A percentile compares a stretch with the other conserved stretches of the same genome.
These are phyloP conservation scores for Mayamaea pseudoterrestris DNA, from an alignment of 108 stramenopile genomes.

Conservation along the genomic window DNA sequence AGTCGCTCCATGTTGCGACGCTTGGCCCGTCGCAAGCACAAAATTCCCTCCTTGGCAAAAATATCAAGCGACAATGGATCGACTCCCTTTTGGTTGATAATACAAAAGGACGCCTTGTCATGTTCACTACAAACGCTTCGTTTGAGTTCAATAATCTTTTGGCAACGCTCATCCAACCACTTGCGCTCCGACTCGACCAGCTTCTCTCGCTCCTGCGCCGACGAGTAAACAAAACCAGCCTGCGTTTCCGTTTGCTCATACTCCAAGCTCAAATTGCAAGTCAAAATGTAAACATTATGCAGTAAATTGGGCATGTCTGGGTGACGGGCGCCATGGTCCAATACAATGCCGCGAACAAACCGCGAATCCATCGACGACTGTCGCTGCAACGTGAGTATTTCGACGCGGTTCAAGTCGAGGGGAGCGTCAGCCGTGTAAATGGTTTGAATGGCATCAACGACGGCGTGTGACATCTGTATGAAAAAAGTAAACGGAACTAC, in stretches of 20 bases:
- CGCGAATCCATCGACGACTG: slow-evolving; percentile 60
- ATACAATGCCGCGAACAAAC: slow-evolving; percentile 94
- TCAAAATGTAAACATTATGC: slow-evolving; percentile 93
- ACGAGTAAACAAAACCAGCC: slow-evolving; percentile 89
- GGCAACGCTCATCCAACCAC: slow-evolving; percentile 96
- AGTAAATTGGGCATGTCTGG: slow-evolving; percentile 96
- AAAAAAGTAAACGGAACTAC: slow-evolving; percentile 1
- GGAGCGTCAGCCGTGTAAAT: slow-evolving; percentile 40
- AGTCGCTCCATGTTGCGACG: slow-evolving; percentile 98
- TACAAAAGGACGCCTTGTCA: slow-evolving; percentile 89
- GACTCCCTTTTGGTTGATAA: slow-evolving; percentile 99
- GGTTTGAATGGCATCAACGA: slow-evolving; percentile 90
- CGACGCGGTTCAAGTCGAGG: slow-evolving; percentile 95
- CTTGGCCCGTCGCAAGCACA: slow-evolving; percentile 94
- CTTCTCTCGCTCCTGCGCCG: slow-evolving; percentile 95
- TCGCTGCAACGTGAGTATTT: slow-evolving; percentile 95
- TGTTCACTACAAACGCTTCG: slow-evolving; percentile 81
- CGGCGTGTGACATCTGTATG: slow-evolving; percentile 23
- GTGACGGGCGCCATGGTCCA: slow-evolving; percentile 98
- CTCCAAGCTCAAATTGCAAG: slow-evolving; percentile 96
- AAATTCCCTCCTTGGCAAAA: slow-evolving; percentile 99
- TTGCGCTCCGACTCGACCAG: slow-evolving; percentile 94
- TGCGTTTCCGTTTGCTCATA: slow-evolving; percentile 99
- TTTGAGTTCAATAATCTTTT: slow-evolving; percentile 93
- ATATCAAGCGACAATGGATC: slow-evolving; percentile 96